These are phyloP conservation scores for Pseudonitzschia multistriata DNA, from an alignment of 108 stramenopile species.

Conservation along the genomic window DNA sequence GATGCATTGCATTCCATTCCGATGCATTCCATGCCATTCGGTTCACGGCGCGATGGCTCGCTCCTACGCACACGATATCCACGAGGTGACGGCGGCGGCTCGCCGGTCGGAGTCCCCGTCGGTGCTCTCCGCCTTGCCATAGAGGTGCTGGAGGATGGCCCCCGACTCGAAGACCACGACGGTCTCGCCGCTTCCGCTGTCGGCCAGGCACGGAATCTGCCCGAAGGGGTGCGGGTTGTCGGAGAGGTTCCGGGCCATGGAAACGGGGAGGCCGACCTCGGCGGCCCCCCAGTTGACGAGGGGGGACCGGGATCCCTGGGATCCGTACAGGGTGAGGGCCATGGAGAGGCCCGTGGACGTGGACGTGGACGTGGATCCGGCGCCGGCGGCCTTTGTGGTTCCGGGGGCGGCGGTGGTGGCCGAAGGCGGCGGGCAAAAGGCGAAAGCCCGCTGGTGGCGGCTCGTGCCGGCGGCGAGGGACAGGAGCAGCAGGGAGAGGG, in stretches of 20 bases:
- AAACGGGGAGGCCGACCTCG: constrained; percentile 48
- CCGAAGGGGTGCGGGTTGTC: constrained; percentile 86
- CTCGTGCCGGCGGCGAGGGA: not conserved
- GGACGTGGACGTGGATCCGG: not conserved
- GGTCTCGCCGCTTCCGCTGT: constrained; percentile 53
- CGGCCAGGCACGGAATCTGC: constrained; percentile 78
- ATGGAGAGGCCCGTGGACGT: not conserved
- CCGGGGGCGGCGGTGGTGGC: too few relatives aligned
- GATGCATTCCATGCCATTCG: not conserved
- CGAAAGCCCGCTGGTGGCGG: not conserved
- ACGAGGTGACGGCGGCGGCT: constrained; percentile 52
- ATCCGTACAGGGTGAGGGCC: constrained; percentile 37
- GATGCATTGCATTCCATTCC: not conserved
- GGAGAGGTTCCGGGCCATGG: constrained; percentile 57
- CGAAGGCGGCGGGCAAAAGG: not conserved
- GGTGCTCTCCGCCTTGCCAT: constrained; percentile 33
- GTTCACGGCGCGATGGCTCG: not conserved
- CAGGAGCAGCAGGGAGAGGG: not conserved
- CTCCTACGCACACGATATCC: constrained; percentile 60
- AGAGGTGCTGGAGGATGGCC: constrained; percentile 80
- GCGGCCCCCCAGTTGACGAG: constrained; percentile 85
- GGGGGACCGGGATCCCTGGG: constrained; percentile 61
- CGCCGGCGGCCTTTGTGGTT: not conserved
- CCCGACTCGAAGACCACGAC: constrained; percentile 86
- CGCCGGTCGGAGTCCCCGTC: constrained; percentile 21